Base-by-base conservation (phyloP, 306 rosid species). In the Sicyos edulis region DNA sequence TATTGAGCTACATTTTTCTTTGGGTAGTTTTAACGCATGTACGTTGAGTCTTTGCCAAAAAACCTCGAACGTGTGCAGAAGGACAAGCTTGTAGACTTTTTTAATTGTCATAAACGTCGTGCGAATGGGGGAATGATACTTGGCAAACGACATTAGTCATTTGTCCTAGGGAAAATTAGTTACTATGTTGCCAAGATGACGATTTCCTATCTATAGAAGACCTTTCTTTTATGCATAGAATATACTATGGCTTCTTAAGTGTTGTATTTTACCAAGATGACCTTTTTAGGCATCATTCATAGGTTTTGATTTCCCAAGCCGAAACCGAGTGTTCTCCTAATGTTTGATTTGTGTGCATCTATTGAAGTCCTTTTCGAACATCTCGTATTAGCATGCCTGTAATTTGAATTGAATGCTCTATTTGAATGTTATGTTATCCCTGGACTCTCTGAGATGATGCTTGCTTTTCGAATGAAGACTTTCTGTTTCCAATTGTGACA, bases 1-100 rank as follows among this genome's bases (percentile, higher is more conserved):
- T 49, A 12, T 29, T 65, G 66, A 51, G 64, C 72, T 72, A 53
- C 73, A 72, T 9, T 32, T 58, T 59, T 59, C 16, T 7, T 67
- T n/a, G n/a, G 42, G 57, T 76, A 29, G 68, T 32, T n/a, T 58
- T 67, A 49, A 64, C 34, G 1, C 37, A 19, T 66, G 21, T 22
- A 68, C 5, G 20, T 68, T 49, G 44, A 22, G 57, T 71, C 64
- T 71, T 71, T 34, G 19, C 10, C 65, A 26, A 3, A 59, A 40
- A 26, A 26, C 10, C 19, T 59, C 40, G 24, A 3, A 47, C 58
- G 10, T 50, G 19, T 8, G 74, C 70, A 17, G 40, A 62, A 68
- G 57, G 73, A 69, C 20, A 56, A 68, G 53, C 73, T 62, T 29
- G 58, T 63, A 10, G 75, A 55, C 32, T 9, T 21, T 14, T 45